Evolutionary conservation across 768 basidiomycete genomes (phyloP).

Genomic region (Peribolospora kevripleyi): DNA sequence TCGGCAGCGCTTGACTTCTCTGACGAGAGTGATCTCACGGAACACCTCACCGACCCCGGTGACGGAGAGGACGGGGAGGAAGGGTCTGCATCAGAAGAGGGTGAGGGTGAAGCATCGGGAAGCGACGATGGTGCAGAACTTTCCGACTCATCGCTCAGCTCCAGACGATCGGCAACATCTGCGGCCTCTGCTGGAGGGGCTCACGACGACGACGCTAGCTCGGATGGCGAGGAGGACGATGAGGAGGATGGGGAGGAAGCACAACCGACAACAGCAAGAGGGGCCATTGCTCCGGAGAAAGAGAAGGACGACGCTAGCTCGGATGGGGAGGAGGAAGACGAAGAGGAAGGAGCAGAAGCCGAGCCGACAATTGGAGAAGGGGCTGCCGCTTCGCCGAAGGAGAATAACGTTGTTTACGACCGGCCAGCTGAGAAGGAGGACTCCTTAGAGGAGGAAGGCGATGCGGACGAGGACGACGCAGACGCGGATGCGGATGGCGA

Average conservation of each 20-base stretch:
- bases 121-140: no score
- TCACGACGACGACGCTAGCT: not conserved
- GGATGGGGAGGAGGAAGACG: slow-evolving; percentile 1
- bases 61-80: no score
- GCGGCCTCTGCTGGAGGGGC: no score
- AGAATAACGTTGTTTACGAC: not conserved
- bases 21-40: no score
- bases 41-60: no score
- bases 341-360: slow-evolving; percentile 1
- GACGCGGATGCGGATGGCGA: slow-evolving; percentile 5
- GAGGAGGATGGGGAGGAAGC: not conserved
- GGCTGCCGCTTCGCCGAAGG: not conserved
- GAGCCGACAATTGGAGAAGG: slow-evolving; percentile 6
- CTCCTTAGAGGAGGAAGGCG: not conserved
- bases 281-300: not conserved
- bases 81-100: no score
- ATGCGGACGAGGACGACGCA: not conserved
- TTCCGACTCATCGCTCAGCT: no score
- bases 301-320: not conserved
- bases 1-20: no score
- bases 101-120: no score
- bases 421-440: slow-evolving; percentile 7
- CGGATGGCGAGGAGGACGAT: not conserved
- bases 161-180: no score
- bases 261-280: not conserved